A percentile compares a stretch with the other conserved stretches of the same genome.
Conservation (phyloP, 768 basidiomycete genomes). For the Candolleomyces eurysporus region DNA sequence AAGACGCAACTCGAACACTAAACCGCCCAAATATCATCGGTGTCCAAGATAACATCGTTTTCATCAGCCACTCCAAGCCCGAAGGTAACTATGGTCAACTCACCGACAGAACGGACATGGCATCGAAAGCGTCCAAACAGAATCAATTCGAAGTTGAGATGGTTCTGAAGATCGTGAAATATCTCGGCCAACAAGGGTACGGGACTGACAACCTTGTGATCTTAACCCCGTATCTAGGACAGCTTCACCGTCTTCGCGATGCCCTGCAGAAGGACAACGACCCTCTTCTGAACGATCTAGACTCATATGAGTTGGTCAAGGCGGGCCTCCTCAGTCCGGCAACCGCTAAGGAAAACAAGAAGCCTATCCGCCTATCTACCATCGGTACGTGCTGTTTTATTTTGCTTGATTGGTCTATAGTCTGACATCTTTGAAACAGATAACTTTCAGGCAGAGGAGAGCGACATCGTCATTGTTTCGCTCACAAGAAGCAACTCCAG, state of each 20-base stretch:
- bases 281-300: slow-evolving; percentile 62
- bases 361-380: slow-evolving; percentile 55
- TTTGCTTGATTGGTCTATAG: too few species aligned
- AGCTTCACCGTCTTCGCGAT: slow-evolving; percentile 48
- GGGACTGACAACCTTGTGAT: slow-evolving; percentile 58
- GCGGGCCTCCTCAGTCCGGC: slow-evolving; percentile 50
- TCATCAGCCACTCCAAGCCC: slow-evolving; percentile 53
- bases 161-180: slow-evolving; percentile 53
- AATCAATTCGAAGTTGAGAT: slow-evolving; percentile 60
- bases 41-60: slow-evolving; percentile 56
- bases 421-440: slow-evolving; percentile 35
- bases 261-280: slow-evolving; percentile 48
- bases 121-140: slow-evolving; percentile 54
- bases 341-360: slow-evolving; percentile 39
- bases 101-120: slow-evolving; percentile 44
- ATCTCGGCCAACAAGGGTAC: slow-evolving; percentile 39
- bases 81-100: slow-evolving; percentile 49
- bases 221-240: slow-evolving; percentile 69
- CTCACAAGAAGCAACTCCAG: slow-evolving; percentile 58
- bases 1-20: slow-evolving; percentile 50
- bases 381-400: slow-evolving; percentile 44
- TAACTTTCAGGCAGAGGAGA: slow-evolving; percentile 78
- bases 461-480: slow-evolving; percentile 62
- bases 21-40: slow-evolving; percentile 54
- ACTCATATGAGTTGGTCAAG: slow-evolving; percentile 53